These are phyloP conservation scores for Creolimax fragrantissima DNA, from an alignment of 78 protist species.

Conservation along the genomic window DNA sequence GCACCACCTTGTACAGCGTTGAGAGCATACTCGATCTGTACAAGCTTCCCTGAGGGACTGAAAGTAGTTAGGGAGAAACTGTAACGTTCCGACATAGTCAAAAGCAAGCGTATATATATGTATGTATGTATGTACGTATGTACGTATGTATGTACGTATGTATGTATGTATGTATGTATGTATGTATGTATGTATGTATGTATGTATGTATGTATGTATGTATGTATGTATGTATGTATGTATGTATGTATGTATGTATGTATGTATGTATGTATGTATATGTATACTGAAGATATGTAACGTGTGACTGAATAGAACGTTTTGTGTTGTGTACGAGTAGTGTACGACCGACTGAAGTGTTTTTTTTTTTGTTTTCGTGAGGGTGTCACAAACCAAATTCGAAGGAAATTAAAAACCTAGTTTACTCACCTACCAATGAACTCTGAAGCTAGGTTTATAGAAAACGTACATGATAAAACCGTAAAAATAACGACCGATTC, in stretches of 20 bases:
- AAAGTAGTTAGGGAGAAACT: slow-evolving; percentile 96
- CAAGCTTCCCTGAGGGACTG: slow-evolving; percentile 96
- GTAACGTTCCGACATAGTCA: slow-evolving; percentile 48
- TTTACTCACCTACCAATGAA: too few species aligned
- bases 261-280: background rate
- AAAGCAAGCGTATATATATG: background rate
- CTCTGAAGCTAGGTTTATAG: too few species aligned
- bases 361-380: too few species aligned
- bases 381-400: too few species aligned
- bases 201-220: background rate
- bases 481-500: too few species aligned
- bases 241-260: background rate
- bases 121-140: background rate
- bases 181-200: background rate
- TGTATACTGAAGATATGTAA: too few species aligned
- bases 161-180: background rate
- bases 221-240: background rate
- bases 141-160: background rate
- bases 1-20: slow-evolving; percentile 82
- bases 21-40: slow-evolving; percentile 98
- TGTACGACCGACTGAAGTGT: too few species aligned
- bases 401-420: too few species aligned
- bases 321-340: too few species aligned
- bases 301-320: too few species aligned
- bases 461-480: too few species aligned